These are phyloP conservation scores for Albugo laibachii DNA, from an alignment of 352 stramenopile species.

Conservation along the genomic window DNA sequence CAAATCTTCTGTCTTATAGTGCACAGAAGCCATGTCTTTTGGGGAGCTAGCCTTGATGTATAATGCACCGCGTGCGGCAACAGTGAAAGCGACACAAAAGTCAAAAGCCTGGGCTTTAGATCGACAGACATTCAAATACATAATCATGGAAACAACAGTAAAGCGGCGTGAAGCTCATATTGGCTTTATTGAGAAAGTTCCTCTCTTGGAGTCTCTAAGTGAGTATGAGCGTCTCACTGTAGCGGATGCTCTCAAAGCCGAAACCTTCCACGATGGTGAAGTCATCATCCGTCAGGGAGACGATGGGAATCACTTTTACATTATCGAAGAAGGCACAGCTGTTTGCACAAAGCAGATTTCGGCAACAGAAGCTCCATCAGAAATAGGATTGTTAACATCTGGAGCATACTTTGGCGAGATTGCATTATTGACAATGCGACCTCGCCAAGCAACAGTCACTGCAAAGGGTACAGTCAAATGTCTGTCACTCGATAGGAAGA, in stretches of 20 bases:
- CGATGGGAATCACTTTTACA: slow-evolving; percentile 80
- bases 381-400: slow-evolving; percentile 78
- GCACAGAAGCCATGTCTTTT: slow-evolving; percentile 84
- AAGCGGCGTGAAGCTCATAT: slow-evolving; percentile 78
- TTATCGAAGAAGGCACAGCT: slow-evolving; percentile 70
- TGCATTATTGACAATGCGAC: slow-evolving; percentile 73
- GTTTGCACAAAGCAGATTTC: slow-evolving; percentile 72
- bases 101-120: slow-evolving; percentile 87
- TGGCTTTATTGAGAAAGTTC: slow-evolving; percentile 75
- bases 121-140: slow-evolving; percentile 81
- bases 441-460: slow-evolving; percentile 77
- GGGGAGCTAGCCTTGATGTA: slow-evolving; percentile 96
- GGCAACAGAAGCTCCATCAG: slow-evolving; percentile 29
- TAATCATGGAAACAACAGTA: slow-evolving; percentile 82
- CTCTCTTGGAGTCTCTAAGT: slow-evolving; percentile 80
- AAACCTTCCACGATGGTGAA: slow-evolving; percentile 70
- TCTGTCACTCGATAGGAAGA: slow-evolving; percentile 74
- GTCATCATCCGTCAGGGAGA: slow-evolving; percentile 83
- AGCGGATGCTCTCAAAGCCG: slow-evolving; percentile 59
- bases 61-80: slow-evolving; percentile 89
- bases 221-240: slow-evolving; percentile 82
- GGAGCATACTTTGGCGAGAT: slow-evolving; percentile 90
- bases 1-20: slow-evolving; percentile 11
- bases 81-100: slow-evolving; percentile 78
- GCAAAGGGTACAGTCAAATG: slow-evolving; percentile 62